These are phyloP conservation scores for Nakazawaea ishiwadae DNA, from an alignment of 805 yeast genomes.

Conservation along the genomic window DNA sequence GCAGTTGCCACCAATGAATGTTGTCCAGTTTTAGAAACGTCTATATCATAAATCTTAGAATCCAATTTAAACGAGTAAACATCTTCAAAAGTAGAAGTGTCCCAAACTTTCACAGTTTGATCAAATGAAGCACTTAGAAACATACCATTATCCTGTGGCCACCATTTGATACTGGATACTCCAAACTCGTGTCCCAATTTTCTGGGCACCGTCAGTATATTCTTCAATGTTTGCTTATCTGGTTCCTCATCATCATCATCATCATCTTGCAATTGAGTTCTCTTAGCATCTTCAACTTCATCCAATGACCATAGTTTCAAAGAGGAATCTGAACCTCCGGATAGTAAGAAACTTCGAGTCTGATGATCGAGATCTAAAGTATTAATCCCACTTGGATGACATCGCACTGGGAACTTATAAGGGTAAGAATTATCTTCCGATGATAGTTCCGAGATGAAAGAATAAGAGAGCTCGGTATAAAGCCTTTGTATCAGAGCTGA, in stretches of 20 bases:
- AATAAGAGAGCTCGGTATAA: conserved; percentile 32
- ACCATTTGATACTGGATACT: conserved; percentile 74
- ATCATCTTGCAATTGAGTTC: too few species aligned
- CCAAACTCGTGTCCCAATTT: conserved; percentile 61
- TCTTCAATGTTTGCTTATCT: conserved; percentile 23
- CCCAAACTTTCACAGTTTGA: conserved; percentile 75
- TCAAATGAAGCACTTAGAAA: conserved; percentile 82
- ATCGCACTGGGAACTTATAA: conserved; percentile 33
- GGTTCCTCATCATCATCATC: conserved; percentile 16
- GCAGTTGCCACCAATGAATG: conserved; percentile 65
- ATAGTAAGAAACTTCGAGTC: conserved; percentile 44
- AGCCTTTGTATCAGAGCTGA: conserved; percentile 32
- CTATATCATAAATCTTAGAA: conserved; percentile 62
- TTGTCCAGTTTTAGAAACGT: conserved; percentile 42
- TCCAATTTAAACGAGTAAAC: conserved; percentile 65
- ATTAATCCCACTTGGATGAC: conserved; percentile 53
- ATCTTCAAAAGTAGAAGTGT: conserved; percentile 57
- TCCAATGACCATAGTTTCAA: conserved; percentile 63
- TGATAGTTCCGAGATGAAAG: conserved; percentile 20
- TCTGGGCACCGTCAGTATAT: conserved; percentile 22
- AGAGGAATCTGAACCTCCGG: conserved; percentile 72
- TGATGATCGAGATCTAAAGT: conserved; percentile 50
- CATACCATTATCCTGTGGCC: conserved; percentile 86
- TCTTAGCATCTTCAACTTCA: too few species aligned
- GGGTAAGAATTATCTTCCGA: conserved; percentile 6